Conservation (phyloP, 805 yeast species). For the Yamadazyma akitaensis region DNA sequence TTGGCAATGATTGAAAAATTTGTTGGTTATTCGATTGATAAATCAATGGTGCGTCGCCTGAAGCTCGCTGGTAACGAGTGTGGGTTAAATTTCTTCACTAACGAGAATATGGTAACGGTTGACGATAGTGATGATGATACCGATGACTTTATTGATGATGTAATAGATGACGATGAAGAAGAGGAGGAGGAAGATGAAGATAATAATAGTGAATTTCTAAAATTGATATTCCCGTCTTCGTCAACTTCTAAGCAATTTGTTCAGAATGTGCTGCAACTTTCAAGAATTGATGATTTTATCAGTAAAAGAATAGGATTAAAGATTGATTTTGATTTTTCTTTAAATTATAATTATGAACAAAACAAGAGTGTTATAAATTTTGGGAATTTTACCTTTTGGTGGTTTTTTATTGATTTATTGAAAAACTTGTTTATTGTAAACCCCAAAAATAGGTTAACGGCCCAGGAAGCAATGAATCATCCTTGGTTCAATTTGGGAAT, state of each 20-base stretch:
- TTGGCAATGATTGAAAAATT: slow-evolving; percentile 91
- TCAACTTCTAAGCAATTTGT: slow-evolving; percentile 39
- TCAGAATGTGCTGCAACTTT: slow-evolving; percentile 37
- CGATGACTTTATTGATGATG: slow-evolving; percentile 5
- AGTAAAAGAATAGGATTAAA: slow-evolving; percentile 39
- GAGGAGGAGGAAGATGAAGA: slow-evolving; percentile 13
- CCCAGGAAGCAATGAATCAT: slow-evolving; percentile 41
- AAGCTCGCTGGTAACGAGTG: slow-evolving; percentile 38
- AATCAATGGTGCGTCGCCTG: slow-evolving; percentile 32
- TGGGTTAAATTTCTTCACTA: slow-evolving; percentile 37
- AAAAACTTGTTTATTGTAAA: slow-evolving; percentile 37
- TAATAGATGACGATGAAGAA: slow-evolving; percentile 13
- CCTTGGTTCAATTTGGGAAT: slow-evolving; percentile 49
- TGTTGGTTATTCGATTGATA: slow-evolving; percentile 52
- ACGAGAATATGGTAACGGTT: slow-evolving; percentile 6
- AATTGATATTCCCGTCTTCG: slow-evolving; percentile 36
- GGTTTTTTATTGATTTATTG: slow-evolving; percentile 53
- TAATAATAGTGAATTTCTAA: slow-evolving; percentile 19
- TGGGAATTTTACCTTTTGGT: slow-evolving; percentile 80
- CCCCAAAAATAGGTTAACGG: slow-evolving; percentile 37
- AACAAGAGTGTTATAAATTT: slow-evolving; percentile 43
- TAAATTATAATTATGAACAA: slow-evolving; percentile 36
- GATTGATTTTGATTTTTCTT: slow-evolving; percentile 37
- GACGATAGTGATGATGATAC: slow-evolving; percentile 10
- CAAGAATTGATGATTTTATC: slow-evolving; percentile 43